These are phyloP conservation scores for Lichtheimia hyalospora DNA, from an alignment of 371 early-diverging fungal species.

Conservation along the genomic window DNA sequence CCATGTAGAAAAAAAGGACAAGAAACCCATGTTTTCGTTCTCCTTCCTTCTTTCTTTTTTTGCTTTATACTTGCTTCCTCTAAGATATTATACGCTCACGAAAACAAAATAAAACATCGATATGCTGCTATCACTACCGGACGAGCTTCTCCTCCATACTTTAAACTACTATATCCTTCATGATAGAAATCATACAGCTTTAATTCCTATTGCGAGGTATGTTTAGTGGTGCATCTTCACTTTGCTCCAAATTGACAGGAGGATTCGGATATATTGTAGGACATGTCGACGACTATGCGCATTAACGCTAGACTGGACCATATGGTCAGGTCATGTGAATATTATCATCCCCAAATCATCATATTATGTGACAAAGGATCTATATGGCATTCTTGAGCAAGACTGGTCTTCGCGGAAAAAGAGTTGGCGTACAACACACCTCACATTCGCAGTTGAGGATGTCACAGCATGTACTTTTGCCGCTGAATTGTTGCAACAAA, in stretches of 20 bases:
- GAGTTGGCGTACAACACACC: background rate
- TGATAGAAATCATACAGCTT: conserved; percentile 22
- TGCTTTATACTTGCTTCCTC: conserved; percentile 9
- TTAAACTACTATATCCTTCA: conserved; percentile 16
- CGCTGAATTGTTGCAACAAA: conserved; percentile 2
- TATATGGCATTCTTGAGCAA: background rate
- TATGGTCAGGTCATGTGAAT: conserved; percentile 17
- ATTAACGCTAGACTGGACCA: conserved; percentile 9
- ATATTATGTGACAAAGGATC: background rate
- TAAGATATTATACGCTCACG: conserved; percentile 1
- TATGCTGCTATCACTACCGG: conserved; percentile 20
- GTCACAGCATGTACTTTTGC: background rate
- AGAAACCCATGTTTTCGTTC: background rate
- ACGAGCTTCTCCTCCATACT: conserved; percentile 28
- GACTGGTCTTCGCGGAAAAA: background rate
- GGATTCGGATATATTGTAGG: conserved; percentile 7
- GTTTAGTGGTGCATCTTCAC: background rate
- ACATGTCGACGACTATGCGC: conserved; percentile 14
- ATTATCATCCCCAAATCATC: background rate
- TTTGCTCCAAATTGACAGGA: background rate
- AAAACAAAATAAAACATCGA: conserved; percentile 7
- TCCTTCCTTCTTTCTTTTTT: conserved; percentile 3
- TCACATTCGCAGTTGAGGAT: conserved; percentile 1
- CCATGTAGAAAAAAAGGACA: too few relatives aligned
- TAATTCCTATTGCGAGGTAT: conserved; percentile 31